A percentile compares a stretch with the other conserved stretches of the same genome.
Evolutionary conservation across 2,329 filamentous ascomycete species (phyloP).

Genomic region (Ceratocystis ficicola): DNA sequence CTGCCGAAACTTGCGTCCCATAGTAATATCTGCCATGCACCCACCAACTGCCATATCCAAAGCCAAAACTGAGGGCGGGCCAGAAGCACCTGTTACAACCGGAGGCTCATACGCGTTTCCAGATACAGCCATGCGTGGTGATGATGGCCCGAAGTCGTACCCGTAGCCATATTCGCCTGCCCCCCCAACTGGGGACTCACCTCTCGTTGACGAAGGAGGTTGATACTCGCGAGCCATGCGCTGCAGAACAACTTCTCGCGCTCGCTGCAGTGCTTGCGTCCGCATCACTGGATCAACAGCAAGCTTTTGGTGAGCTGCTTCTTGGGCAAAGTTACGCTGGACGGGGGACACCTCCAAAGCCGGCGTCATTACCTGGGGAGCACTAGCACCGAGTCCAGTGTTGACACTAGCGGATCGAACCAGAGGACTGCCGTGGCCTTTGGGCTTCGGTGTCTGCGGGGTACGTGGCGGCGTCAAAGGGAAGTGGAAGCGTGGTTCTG

Average conservation of each 20-base stretch:
- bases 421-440: neutral
- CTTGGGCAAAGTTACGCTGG: conserved; percentile 46
- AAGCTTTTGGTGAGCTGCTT: conserved; percentile 43
- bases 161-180: neutral
- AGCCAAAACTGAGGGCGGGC: neutral
- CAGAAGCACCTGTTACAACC: neutral
- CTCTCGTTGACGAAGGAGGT: neutral
- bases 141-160: neutral
- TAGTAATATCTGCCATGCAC: conserved; percentile 26
- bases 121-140: neutral
- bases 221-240: conserved; percentile 44
- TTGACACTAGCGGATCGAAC: neutral
- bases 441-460: conserved; percentile 4
- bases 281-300: conserved; percentile 47
- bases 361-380: conserved; percentile 7
- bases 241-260: conserved; percentile 47
- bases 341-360: conserved; percentile 43
- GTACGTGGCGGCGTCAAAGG: conserved; percentile 6
- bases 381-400: neutral
- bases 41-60: conserved; percentile 1
- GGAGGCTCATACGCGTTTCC: neutral
- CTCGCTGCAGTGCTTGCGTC: conserved; percentile 43
- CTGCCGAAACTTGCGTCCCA: conserved; percentile 32
- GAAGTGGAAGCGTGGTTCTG: conserved; percentile 6
- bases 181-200: neutral